Evolutionary conservation across 140 eudicot genomes (phyloP), one percentile per base, ranked within the genome.

Genomic region (Flaveria floridana): DNA sequence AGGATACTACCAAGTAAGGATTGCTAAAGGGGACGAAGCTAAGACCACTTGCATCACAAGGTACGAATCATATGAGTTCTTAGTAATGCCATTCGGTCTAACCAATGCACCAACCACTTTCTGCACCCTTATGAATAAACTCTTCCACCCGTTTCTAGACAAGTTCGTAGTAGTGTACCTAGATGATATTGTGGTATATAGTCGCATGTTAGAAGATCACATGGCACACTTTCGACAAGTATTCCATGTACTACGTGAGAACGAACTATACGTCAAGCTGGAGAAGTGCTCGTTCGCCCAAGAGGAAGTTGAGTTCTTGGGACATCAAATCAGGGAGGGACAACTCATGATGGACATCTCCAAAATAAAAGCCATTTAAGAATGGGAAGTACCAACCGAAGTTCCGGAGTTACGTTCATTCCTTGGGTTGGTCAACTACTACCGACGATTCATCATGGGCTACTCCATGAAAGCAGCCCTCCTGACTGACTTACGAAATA

Each of bases 391-490:
- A 0, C 84, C 65, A 3, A 72, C 55, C 41, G 65, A 47, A n/a
- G 80, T 77, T 0, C 15, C 68, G 0, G 61, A 77, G 15, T 10
- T 80, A 5, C 62, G 62, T 0, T 7, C 62, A 1, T 18, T 55
- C 11, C 62, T 55, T 0, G 80, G 87, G 0, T 48, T 77, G 3
- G 68, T 44, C 0, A 80, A 84, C 13, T 84, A 80, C 14, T 77
- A 77, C n/a, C 65, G 68, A 0, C 30, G 58, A 3, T 78, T 78
- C 44, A 76, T 58, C n/a, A 58, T 9, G 10, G 41, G 79, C 0
- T 72, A 82, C 37, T 77, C 72, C 0, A 20, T 19, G 0, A 47
- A 7, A 0, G 66, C 41, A 0, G 8, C 25, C 25, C 0, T 1
- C 25, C 25, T 23, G 25, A 23, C 25, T 23, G 25, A 0, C 25